Percentiles rank a stretch among this genome's conserved stretches.
phyloP scores from a whole-genome alignment of 208 protist species.

The Tetramitus jugosus region DNA sequence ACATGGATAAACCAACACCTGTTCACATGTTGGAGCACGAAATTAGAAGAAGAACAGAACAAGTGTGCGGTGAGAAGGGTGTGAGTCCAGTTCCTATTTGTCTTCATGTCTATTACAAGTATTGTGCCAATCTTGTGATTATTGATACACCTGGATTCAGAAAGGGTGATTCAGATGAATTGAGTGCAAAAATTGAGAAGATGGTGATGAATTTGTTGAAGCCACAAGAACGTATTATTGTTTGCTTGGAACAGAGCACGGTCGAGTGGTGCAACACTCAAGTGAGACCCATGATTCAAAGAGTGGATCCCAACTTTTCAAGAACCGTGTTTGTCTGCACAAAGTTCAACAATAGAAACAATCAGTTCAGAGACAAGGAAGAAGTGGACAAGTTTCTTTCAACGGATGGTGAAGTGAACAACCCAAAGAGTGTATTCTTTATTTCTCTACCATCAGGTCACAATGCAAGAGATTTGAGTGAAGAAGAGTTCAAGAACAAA shows the following conservation, averaged over 20 bases:
- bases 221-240: conserved; percentile 44
- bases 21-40: conserved; percentile 41
- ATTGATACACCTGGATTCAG: conserved; percentile 32
- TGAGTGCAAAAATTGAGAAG: conserved; percentile 33
- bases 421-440: conserved; percentile 45
- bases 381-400: conserved; percentile 41
- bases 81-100: conserved; percentile 44
- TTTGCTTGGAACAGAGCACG: conserved; percentile 50
- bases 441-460: conserved; percentile 35
- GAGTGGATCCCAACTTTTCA: conserved; percentile 41
- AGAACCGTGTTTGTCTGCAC: conserved; percentile 46
- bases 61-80: conserved; percentile 35
- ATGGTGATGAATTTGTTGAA: conserved; percentile 38
- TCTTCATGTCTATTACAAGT: conserved; percentile 43
- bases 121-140: conserved; percentile 45
- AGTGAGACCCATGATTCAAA: conserved; percentile 39
- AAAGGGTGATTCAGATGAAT: conserved; percentile 40
- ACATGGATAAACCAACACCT: conserved; percentile 36
- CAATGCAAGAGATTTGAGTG: conserved; percentile 36
- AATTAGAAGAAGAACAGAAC: conserved; percentile 43
- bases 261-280: conserved; percentile 50
- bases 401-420: conserved; percentile 34
- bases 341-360: conserved; percentile 53
- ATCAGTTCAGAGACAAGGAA: conserved; percentile 38
- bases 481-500: conserved; percentile 34